Evolutionary conservation across 768 basidiomycete genomes (phyloP).

Genomic region (Lentinula lateritia): DNA sequence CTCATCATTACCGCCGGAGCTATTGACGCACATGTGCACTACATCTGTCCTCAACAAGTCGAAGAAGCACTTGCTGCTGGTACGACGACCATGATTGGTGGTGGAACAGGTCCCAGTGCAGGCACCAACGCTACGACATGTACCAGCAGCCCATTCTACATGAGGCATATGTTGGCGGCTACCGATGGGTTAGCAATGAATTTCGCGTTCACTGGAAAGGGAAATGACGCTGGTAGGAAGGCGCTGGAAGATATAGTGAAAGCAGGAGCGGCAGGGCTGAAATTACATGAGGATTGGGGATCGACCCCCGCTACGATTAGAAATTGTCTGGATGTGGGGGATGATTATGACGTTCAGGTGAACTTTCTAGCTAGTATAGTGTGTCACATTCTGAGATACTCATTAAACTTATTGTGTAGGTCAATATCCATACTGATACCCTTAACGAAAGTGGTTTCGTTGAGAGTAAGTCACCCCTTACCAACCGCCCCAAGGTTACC

Average conservation of each 20-base stretch:
- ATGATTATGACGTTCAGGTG: slow-evolving; percentile 87
- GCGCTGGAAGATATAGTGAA: slow-evolving; percentile 77
- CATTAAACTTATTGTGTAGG: slow-evolving; percentile 25
- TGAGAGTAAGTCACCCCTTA: slow-evolving; percentile 53
- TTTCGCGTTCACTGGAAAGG: slow-evolving; percentile 94
- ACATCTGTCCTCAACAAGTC: slow-evolving; percentile 92
- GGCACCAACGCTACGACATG: slow-evolving; percentile 94
- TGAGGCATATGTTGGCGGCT: slow-evolving; percentile 86
- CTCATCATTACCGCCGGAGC: slow-evolving; percentile 92
- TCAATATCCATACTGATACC: slow-evolving; percentile 96
- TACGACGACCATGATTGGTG: slow-evolving; percentile 92
- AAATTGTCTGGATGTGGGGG: slow-evolving; percentile 73
- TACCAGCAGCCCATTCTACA: slow-evolving; percentile 85
- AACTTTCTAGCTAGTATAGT: slow-evolving; percentile 15
- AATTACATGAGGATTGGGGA: slow-evolving; percentile 98
- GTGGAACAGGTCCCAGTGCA: slow-evolving; percentile 90
- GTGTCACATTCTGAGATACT: not conserved
- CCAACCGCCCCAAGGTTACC: not conserved
- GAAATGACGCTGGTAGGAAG: slow-evolving; percentile 76
- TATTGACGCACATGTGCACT: slow-evolving; percentile 90
- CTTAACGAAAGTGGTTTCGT: slow-evolving; percentile 97
- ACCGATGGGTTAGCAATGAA: slow-evolving; percentile 90
- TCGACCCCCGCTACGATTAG: slow-evolving; percentile 78
- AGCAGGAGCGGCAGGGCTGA: slow-evolving; percentile 85
- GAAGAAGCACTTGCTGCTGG: slow-evolving; percentile 78